phyloP scores from a whole-genome alignment of 257 asterid species.

The Fraxinus quadrangulata region DNA sequence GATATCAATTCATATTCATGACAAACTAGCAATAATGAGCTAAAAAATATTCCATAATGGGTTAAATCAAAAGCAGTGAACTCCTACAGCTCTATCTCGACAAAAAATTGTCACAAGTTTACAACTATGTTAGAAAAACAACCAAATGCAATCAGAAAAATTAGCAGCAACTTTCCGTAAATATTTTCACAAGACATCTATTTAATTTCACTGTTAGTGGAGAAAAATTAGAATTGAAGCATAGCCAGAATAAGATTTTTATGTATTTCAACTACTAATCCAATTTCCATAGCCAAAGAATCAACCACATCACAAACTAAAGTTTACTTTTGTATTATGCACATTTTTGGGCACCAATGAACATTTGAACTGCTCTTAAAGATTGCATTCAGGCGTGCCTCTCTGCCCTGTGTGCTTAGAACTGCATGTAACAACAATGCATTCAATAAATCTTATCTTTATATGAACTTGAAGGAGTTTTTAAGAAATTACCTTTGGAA shows the following conservation, averaged over 20 bases:
- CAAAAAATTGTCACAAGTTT: not conserved
- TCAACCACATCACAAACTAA: not conserved
- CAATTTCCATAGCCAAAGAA: not conserved
- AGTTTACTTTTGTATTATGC: not conserved
- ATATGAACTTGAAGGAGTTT: not conserved
- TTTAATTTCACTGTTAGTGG: not conserved
- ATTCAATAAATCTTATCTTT: not conserved
- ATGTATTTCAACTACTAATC: not conserved
- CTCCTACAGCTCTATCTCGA: not conserved
- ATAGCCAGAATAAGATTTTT: not conserved
- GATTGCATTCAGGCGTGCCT: not conserved
- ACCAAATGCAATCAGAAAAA: too few species aligned
- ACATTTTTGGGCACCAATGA: not conserved
- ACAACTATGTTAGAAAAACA: not conserved
- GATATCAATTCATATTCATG: slow-evolving; percentile 5
- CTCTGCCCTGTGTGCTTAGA: not conserved
- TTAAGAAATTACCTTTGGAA: not conserved
- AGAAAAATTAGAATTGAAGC: not conserved
- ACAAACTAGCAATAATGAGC: slow-evolving; percentile 3
- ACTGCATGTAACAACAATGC: not conserved
- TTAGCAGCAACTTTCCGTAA: not conserved
- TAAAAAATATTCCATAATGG: not conserved
- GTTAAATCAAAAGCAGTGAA: not conserved
- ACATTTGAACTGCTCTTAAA: not conserved
- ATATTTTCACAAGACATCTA: not conserved